Evolutionary conservation across 1,284 basidiomycete species (phyloP), one percentile per base, ranked within the genome.

Genomic region (Apiotrichum siamense): DNA sequence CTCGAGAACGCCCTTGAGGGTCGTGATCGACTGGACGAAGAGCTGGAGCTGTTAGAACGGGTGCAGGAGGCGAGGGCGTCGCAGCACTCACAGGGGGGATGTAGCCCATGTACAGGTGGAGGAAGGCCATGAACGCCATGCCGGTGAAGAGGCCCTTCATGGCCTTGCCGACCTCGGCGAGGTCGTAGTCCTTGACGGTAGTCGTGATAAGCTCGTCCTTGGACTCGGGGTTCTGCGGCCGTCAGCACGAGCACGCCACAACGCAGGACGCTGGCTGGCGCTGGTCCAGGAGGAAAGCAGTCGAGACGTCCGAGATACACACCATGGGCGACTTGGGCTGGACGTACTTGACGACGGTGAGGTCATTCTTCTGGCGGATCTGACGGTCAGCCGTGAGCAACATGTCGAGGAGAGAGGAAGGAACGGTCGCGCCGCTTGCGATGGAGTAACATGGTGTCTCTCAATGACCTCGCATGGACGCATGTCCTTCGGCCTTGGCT

Each of bases 71-170:
- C 7, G 4, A n/a, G 15, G 33, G n/a, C 2, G n/a, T n/a, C n/a
- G n/a, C n/a, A n/a, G n/a, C n/a, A 54, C 55, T 48, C 32, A 57
- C 55, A 49, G 56, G 56, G 52, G 56, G 56, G 38, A 57, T 36
- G 56, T 57, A 57, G 49, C 56, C 56, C 56, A 57, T 57, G 56
- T 57, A 57, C 7, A 54, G 49, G 52, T 57, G 56, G 52, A 57
- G 56, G 56, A 57, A 54, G 39, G 21, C 47, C 52, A 57, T 54
- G 39, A 57, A 57, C 33, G 52, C 52, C 9, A 54, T 31, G 15
- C 56, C 56, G 39, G 52, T 57, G 52, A 57, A 45, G 26, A 57
- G 52, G 18, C 52, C 56, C 56, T 57, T 57, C 52, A 54, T 54
- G 43, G 56, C 56, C 56, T 57, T 57, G 56, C 29, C 27, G 11